phyloP scores from a whole-genome alignment of 2,329 filamentous ascomycete genomes.

The Mycosphaerella sp. region DNA sequence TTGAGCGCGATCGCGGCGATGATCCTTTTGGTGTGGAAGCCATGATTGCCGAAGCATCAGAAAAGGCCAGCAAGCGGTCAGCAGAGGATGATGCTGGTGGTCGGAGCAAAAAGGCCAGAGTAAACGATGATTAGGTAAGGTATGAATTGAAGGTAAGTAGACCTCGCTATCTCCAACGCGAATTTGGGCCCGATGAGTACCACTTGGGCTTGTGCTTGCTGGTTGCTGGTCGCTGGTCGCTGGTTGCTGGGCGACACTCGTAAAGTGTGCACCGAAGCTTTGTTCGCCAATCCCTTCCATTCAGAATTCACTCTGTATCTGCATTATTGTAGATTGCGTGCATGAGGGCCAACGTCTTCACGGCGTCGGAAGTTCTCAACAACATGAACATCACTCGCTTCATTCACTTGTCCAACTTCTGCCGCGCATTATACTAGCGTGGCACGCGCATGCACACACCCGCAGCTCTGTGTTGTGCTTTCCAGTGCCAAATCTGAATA shows the following conservation, averaged over 20 bases:
- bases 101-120: slow-evolving; percentile 63
- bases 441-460: neutral
- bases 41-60: slow-evolving; percentile 74
- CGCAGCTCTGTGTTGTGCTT: too few relatives aligned
- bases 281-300: neutral
- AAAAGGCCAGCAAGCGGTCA: slow-evolving; percentile 64
- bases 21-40: slow-evolving; percentile 94
- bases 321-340: neutral
- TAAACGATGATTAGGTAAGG: slow-evolving; percentile 58
- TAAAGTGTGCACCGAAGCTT: neutral
- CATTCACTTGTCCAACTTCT: neutral
- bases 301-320: neutral
- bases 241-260: neutral
- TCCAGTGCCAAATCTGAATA: too few relatives aligned
- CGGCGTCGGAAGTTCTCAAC: neutral
- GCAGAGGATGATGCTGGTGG: slow-evolving; percentile 60
- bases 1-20: slow-evolving; percentile 71
- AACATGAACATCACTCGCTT: neutral
- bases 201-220: neutral
- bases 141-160: neutral
- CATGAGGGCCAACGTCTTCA: neutral
- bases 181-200: neutral
- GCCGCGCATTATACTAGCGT: neutral
- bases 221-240: neutral
- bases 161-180: neutral